phyloP scores from a whole-genome alignment of 2,329 filamentous ascomycete genomes.

The Fusarium dlaminii region DNA sequence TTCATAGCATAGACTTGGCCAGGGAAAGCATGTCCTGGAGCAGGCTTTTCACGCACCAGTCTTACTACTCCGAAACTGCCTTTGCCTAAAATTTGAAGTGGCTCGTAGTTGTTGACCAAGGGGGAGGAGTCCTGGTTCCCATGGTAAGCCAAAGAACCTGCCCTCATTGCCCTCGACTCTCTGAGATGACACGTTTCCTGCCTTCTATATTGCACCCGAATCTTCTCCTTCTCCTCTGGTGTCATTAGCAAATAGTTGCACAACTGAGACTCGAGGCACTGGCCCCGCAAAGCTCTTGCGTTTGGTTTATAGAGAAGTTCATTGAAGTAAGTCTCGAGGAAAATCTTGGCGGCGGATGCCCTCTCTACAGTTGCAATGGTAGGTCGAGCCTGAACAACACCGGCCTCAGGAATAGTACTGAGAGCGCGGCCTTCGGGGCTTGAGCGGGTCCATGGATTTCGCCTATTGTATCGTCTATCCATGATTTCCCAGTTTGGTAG shows the following conservation, averaged over 20 bases:
- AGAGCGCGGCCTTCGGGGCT: slow-evolving; percentile 48
- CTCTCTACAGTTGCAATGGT: slow-evolving; percentile 74
- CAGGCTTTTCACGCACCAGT: slow-evolving; percentile 75
- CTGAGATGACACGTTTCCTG: slow-evolving; percentile 81
- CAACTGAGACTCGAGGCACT: slow-evolving; percentile 60
- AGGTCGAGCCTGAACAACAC: slow-evolving; percentile 41
- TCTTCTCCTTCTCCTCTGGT: slow-evolving; percentile 62
- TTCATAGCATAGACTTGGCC: slow-evolving; percentile 91
- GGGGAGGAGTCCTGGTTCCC: slow-evolving; percentile 9
- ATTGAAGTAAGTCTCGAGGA: slow-evolving; percentile 85
- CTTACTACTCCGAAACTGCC: slow-evolving; percentile 95
- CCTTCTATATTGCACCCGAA: slow-evolving; percentile 67
- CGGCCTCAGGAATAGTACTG: slow-evolving; percentile 49
- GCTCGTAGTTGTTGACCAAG: slow-evolving; percentile 68
- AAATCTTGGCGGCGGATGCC: slow-evolving; percentile 83
- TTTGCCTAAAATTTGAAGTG: slow-evolving; percentile 85
- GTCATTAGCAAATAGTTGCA: slow-evolving; percentile 63
- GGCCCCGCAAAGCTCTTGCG: slow-evolving; percentile 44
- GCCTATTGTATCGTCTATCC: slow-evolving; percentile 42
- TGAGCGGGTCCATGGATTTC: slow-evolving; percentile 49
- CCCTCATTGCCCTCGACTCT: slow-evolving; percentile 75
- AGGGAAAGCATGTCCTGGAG: slow-evolving; percentile 40
- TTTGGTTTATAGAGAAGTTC: slow-evolving; percentile 64
- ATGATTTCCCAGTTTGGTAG: slow-evolving; percentile 32
- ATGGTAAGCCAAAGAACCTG: slow-evolving; percentile 55